These are phyloP conservation scores for Papiliotrema laurentii DNA, from an alignment of 1,284 basidiomycete genomes.

Conservation along the genomic window DNA sequence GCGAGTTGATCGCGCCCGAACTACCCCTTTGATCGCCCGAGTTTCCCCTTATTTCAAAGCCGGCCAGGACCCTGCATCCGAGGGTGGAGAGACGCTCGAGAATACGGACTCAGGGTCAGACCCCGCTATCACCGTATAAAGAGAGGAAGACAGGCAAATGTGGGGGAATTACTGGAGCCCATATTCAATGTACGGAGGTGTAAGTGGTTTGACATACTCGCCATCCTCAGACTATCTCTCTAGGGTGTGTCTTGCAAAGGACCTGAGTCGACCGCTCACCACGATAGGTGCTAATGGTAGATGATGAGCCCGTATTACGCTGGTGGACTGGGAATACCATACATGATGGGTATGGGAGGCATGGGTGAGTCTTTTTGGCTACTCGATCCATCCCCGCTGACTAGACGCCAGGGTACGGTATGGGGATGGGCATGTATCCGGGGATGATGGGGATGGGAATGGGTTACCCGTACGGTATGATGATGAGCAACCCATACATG, in stretches of 20 bases:
- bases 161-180: conserved; percentile 17
- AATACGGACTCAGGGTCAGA: too few species aligned
- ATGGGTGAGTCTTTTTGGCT: conserved; percentile 18
- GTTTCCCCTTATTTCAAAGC: too few species aligned
- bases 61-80: too few species aligned
- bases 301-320: conserved; percentile 35
- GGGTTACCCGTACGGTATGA: conserved; percentile 36
- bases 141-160: too few species aligned
- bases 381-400: neutral
- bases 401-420: conserved; percentile 7
- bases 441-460: conserved; percentile 17
- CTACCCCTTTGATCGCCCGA: too few species aligned
- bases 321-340: conserved; percentile 34
- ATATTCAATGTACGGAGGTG: conserved; percentile 8
- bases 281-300: conserved; percentile 3
- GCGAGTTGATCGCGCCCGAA: too few species aligned
- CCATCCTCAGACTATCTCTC: conserved; percentile 1
- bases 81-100: too few species aligned
- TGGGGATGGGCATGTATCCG: conserved; percentile 23
- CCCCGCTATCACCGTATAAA: too few species aligned
- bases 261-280: neutral
- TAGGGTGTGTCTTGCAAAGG: conserved; percentile 7
- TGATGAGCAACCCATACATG: conserved; percentile 24
- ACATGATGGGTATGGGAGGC: conserved; percentile 28
- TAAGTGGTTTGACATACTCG: neutral